These are phyloP conservation scores for Penicillium concentricum DNA, from an alignment of 2,329 filamentous ascomycete genomes.

Conservation along the genomic window DNA sequence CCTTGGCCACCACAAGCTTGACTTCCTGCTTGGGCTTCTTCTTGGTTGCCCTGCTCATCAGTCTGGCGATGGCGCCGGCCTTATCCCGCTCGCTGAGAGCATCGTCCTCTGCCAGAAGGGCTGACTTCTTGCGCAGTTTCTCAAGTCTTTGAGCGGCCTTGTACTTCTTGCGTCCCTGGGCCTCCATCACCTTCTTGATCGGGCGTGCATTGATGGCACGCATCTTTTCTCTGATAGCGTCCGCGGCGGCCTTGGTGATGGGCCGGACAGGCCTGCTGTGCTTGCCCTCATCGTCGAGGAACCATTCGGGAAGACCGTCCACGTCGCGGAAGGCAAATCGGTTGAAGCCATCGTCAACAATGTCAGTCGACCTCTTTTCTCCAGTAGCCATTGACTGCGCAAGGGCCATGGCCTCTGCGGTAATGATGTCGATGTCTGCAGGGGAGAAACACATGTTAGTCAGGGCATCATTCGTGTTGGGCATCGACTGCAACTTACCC, in stretches of 20 bases:
- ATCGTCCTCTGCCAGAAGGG: constrained; percentile 82
- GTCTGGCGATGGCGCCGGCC: constrained; percentile 74
- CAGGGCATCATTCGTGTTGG: constrained; percentile 18
- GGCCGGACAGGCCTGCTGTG: constrained; percentile 85
- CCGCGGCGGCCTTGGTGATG: constrained; percentile 85
- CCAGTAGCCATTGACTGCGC: constrained; percentile 89
- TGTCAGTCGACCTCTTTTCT: constrained; percentile 72
- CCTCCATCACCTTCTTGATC: constrained; percentile 98
- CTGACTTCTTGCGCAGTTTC: constrained; percentile 97
- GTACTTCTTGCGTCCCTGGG: constrained; percentile 94
- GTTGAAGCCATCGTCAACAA: constrained; percentile 91
- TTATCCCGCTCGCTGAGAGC: constrained; percentile 96
- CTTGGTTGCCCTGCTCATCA: constrained; percentile 78
- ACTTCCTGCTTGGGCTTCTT: constrained; percentile 83
- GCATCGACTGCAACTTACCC: constrained; percentile 33
- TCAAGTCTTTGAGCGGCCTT: constrained; percentile 87
- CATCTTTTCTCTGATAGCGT: constrained; percentile 90
- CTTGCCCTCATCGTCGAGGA: constrained; percentile 83
- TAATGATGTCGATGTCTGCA: constrained; percentile 93
- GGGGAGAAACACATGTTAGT: constrained; percentile 18
- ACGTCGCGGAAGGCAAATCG: constrained; percentile 86
- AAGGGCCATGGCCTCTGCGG: constrained; percentile 97
- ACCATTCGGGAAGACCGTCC: constrained; percentile 95
- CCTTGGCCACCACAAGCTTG: constrained; percentile 84
- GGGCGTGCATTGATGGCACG: constrained; percentile 91